A percentile compares a stretch with the other conserved stretches of the same genome.
Conservation (phyloP, 352 stramenopile species). For the Phytophthora hybrid region DNA sequence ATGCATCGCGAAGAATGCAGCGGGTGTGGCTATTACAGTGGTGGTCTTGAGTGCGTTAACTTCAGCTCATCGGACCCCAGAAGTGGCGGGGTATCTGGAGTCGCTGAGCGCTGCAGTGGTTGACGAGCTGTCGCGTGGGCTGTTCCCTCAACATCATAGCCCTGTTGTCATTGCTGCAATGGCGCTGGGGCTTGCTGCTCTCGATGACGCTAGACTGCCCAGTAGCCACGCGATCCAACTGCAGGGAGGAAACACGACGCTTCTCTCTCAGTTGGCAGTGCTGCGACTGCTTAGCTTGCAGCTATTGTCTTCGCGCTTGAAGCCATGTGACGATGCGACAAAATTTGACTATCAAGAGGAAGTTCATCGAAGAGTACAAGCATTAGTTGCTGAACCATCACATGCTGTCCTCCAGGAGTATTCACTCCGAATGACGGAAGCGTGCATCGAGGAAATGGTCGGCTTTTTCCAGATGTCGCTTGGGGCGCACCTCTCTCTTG, state of each 20-base stretch:
- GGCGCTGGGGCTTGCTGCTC: constrained; percentile 33
- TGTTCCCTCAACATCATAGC: constrained; percentile 34
- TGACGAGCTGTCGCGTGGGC: constrained; percentile 26
- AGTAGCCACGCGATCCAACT: background rate
- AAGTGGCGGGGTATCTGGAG: constrained; percentile 28
- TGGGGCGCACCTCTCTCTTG: constrained; percentile 22
- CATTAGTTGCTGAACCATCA: constrained; percentile 18
- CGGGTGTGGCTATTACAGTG: constrained; percentile 26
- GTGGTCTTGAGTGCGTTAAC: constrained; percentile 36
- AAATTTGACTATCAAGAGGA: constrained; percentile 21
- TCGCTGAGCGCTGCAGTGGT: constrained; percentile 23
- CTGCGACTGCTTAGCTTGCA: constrained; percentile 39
- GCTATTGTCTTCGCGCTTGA: constrained; percentile 32
- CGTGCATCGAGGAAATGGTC: constrained; percentile 42
- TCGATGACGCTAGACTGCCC: constrained; percentile 17
- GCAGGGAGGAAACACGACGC: constrained; percentile 21
- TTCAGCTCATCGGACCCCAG: background rate
- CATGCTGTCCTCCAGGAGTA: constrained; percentile 14
- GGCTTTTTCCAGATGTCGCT: constrained; percentile 41
- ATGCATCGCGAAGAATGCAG: constrained; percentile 10
- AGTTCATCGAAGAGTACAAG: constrained; percentile 18
- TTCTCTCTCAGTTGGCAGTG: constrained; percentile 52
- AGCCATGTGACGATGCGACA: constrained; percentile 12
- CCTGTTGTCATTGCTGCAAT: constrained; percentile 32
- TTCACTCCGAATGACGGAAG: constrained; percentile 38